Evolutionary conservation across 371 early-diverging fungal species (phyloP).

Genomic region (Lichtheimia corymbifera): DNA sequence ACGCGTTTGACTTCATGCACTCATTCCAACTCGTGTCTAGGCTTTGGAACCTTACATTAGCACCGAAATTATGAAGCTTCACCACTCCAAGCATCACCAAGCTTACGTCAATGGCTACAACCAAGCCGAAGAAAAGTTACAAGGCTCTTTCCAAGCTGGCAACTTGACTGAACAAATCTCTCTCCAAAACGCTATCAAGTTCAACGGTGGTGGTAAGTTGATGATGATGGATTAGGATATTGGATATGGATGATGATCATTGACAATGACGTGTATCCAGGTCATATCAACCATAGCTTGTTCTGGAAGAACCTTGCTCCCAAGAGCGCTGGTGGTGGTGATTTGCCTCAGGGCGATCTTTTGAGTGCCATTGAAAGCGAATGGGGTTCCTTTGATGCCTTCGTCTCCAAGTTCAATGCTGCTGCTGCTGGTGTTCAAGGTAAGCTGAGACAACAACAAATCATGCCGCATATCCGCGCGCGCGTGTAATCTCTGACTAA

Average conservation of each 20-base stretch:
- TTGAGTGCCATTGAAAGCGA: slow-evolving; percentile 74
- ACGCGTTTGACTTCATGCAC: not conserved
- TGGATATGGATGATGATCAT: not conserved
- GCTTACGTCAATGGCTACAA: slow-evolving; percentile 64
- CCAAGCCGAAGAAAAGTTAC: slow-evolving; percentile 71
- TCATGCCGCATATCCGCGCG: not conserved
- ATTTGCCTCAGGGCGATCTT: slow-evolving; percentile 65
- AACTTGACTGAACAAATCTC: slow-evolving; percentile 76
- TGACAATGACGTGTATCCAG: slow-evolving; percentile 29
- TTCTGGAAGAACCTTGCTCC: slow-evolving; percentile 96
- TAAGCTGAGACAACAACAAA: slow-evolving; percentile 8
- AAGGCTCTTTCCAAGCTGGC: slow-evolving; percentile 65
- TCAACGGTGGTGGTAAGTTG: slow-evolving; percentile 90
- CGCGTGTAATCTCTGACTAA: not conserved
- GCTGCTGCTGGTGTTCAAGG: slow-evolving; percentile 89
- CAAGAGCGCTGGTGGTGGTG: slow-evolving; percentile 76
- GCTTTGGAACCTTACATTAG: slow-evolving; percentile 94
- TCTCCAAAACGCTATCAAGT: slow-evolving; percentile 82
- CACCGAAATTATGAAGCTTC: slow-evolving; percentile 94
- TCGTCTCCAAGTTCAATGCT: slow-evolving; percentile 80
- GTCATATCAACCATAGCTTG: slow-evolving; percentile 97
- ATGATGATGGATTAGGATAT: too few relatives aligned
- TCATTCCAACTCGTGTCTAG: slow-evolving; percentile 44
- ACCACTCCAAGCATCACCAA: slow-evolving; percentile 97
- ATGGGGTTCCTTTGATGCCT: slow-evolving; percentile 89